These are phyloP conservation scores for Trichosanthes truncata DNA, from an alignment of 306 rosid genomes.

Conservation along the genomic window DNA sequence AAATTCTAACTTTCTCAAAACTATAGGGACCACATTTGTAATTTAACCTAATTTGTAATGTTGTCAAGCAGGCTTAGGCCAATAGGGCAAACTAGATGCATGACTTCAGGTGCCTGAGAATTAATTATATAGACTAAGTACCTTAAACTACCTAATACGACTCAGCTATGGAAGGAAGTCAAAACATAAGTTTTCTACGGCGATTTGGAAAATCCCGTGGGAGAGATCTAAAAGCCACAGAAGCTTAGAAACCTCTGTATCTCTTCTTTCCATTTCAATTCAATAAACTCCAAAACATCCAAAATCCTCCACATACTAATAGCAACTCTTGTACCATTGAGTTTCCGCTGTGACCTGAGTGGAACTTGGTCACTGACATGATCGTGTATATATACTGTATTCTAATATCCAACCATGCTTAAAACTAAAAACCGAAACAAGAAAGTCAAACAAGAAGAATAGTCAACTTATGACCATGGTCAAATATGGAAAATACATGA, in stretches of 20 bases:
- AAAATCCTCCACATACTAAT: neutral
- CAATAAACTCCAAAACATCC: neutral
- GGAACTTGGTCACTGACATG: neutral
- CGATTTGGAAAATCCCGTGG: neutral
- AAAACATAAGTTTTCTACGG: neutral
- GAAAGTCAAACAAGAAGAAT: neutral
- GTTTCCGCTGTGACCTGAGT: neutral
- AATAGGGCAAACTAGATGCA: neutral
- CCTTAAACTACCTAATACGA: neutral
- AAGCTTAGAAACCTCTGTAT: neutral
- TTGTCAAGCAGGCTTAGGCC: neutral
- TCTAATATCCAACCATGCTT: neutral
- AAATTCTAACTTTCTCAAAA: too few relatives aligned
- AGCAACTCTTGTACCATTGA: neutral
- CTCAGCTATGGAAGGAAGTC: neutral
- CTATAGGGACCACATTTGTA: too few relatives aligned
- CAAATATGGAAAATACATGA: neutral
- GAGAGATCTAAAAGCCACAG: neutral
- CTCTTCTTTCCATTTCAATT: neutral
- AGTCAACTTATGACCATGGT: neutral
- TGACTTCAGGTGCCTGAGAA: neutral
- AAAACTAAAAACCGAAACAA: slow-evolving; percentile 2
- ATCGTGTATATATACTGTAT: neutral
- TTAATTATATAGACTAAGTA: neutral
- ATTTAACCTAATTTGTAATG: neutral